Conservation (phyloP, 2,329 filamentous ascomycete species). For the Fusarium verrucosum region DNA sequence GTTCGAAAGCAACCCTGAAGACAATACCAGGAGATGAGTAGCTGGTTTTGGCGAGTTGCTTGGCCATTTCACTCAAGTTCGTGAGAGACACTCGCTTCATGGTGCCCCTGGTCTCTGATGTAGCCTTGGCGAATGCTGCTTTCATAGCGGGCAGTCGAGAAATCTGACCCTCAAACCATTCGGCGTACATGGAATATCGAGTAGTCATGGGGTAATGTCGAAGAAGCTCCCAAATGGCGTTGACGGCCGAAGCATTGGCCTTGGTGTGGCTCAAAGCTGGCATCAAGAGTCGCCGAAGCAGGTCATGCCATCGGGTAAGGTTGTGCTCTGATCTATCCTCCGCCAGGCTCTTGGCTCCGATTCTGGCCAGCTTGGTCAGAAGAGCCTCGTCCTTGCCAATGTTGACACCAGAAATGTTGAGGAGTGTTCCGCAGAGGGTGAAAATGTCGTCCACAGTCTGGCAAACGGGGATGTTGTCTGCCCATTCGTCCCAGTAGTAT, state of each 20-base stretch:
- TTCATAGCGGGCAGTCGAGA: constrained; percentile 82
- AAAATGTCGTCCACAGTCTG: constrained; percentile 92
- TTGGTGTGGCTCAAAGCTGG: constrained; percentile 88
- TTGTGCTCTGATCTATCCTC: constrained; percentile 78
- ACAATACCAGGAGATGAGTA: constrained; percentile 91
- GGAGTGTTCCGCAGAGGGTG: constrained; percentile 81
- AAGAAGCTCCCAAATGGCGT: constrained; percentile 86
- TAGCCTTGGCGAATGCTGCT: constrained; percentile 78
- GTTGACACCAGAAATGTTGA: constrained; percentile 87
- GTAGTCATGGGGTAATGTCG: constrained; percentile 78
- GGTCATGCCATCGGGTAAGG: constrained; percentile 79
- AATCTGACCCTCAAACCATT: constrained; percentile 86
- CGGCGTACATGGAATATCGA: constrained; percentile 89
- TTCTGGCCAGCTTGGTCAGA: constrained; percentile 83
- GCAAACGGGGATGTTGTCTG: constrained; percentile 90
- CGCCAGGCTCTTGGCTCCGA: constrained; percentile 78
- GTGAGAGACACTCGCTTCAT: constrained; percentile 91
- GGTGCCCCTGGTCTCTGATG: constrained; percentile 81
- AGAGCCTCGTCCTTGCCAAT: constrained; percentile 86
- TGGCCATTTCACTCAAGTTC: constrained; percentile 86
- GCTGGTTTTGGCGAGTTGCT: constrained; percentile 89
- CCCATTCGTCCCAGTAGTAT: constrained; percentile 98
- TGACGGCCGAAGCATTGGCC: constrained; percentile 83
- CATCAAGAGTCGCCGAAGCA: constrained; percentile 84
- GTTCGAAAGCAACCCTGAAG: constrained; percentile 86